Evolutionary conservation across 495 filamentous ascomycete species (phyloP), one percentile per base, ranked within the genome.

Genomic region (Corynascus novoguineensis): DNA sequence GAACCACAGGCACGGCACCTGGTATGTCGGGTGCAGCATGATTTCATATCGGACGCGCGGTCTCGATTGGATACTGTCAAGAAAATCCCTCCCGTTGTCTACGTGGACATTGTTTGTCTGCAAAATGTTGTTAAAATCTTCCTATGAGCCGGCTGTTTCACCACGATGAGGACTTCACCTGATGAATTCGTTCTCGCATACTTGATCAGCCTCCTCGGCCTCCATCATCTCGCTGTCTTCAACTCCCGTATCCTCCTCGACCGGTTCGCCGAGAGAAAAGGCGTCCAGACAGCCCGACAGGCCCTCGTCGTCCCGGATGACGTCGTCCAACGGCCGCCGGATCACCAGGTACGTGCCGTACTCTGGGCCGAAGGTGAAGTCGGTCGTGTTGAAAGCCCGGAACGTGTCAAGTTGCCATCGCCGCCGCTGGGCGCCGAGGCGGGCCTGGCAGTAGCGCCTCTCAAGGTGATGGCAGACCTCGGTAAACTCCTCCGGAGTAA

Each of bases 31-130:
- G 60, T 80, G 81, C 32, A 81, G 72, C 49, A 83, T 75, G 57
- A 83, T 76, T 60, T 83, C 80, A 63, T 86, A 85, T 46, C 80
- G 67, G 22, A 87, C 82, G 67, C 87, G 81, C 35, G n/a, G n/a
- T n/a, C 69, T 66, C n/a, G 50, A 21, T 38, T 38, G 12, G 2
- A 24, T 27, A 8, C 11, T 6, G 15, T 22, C 14, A 27, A 19
- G 19, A n/a, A 6, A 6, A 2, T 47, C 14, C 1, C 14, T 53
- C 31, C 44, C 38, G 1, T 50, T 46, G 28, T 44, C 46, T 53
- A 47, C 7, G 6, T 31, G 11, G 24, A 38, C 24, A 37, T 53
- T 73, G 62, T 24, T 53, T 59, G 37, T 54, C 56, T 44, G n/a
- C 15, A 24, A n/a, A n/a, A n/a, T n/a, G n/a, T n/a, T n/a, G n/a